Conservation (phyloP, 164 flowering plant species). For the Nymphaea colorata region DNA sequence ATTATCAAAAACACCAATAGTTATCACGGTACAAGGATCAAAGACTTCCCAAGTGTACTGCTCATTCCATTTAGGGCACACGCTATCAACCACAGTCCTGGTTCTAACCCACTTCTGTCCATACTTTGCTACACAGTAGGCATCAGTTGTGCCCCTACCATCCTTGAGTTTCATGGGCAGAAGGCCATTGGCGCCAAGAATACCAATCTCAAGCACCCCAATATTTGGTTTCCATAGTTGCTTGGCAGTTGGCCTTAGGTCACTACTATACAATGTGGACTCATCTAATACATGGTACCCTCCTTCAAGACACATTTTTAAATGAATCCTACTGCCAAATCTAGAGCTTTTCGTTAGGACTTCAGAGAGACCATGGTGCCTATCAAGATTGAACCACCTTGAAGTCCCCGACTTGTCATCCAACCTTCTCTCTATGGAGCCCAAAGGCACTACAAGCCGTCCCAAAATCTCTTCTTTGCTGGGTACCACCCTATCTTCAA, state of each 20-base stretch:
- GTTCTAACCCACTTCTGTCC: constrained; percentile 34
- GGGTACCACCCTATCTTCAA: constrained; percentile 53
- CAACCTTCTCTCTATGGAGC: constrained; percentile 34
- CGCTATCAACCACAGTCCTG: constrained; percentile 24
- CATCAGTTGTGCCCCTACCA: constrained; percentile 23
- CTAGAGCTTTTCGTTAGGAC: constrained; percentile 7
- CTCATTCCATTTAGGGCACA: constrained; percentile 27
- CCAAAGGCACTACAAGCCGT: constrained; percentile 37
- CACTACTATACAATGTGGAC: constrained; percentile 64
- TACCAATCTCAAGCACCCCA: constrained; percentile 39
- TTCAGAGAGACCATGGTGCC: constrained; percentile 4
- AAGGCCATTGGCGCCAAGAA: constrained; percentile 57
- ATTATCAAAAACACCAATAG: constrained; percentile 29
- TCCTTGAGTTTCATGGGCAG: constrained; percentile 26
- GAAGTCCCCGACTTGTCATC: constrained; percentile 48
- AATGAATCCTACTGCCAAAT: constrained; percentile 61
- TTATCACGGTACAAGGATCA: constrained; percentile 32
- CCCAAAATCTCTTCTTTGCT: constrained; percentile 59
- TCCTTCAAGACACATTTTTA: constrained; percentile 30
- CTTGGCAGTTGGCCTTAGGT: constrained; percentile 41
- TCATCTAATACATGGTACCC: constrained; percentile 86
- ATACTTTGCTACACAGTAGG: constrained; percentile 32
- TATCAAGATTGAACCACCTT: constrained; percentile 64
- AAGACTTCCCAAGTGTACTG: constrained; percentile 34
- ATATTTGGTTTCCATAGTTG: constrained; percentile 66